Conservation (phyloP, 106 monocot species). For the Vanilla planifolia region DNA sequence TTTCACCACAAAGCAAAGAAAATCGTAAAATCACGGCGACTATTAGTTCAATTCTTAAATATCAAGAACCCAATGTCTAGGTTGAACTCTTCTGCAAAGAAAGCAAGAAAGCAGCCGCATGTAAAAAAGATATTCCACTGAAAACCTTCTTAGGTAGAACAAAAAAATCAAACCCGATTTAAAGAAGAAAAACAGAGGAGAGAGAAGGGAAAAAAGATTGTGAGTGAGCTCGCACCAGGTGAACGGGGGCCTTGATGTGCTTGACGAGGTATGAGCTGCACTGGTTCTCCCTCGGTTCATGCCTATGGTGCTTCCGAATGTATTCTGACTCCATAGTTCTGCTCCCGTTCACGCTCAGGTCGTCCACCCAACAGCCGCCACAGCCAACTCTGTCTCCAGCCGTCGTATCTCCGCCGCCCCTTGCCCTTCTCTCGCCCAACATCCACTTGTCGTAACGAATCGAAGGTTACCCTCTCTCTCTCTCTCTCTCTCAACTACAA, state of each 20-base stretch:
- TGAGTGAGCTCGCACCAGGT: slow-evolving; percentile 39
- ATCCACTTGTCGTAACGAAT: neutral
- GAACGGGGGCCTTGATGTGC: slow-evolving; percentile 52
- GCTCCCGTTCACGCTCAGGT: slow-evolving; percentile 11
- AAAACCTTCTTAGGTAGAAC: too few species aligned
- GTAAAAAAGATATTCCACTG: too few species aligned
- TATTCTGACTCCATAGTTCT: slow-evolving; percentile 28
- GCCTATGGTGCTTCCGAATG: slow-evolving; percentile 39
- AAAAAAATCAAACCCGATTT: too few species aligned
- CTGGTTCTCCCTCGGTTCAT: slow-evolving; percentile 36
- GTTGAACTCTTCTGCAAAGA: neutral
- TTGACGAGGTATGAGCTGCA: slow-evolving; percentile 45
- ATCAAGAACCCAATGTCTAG: too few species aligned
- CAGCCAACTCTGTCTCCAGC: neutral
- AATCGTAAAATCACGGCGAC: too few species aligned
- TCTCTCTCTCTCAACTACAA: neutral
- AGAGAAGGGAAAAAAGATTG: neutral
- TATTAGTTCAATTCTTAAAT: too few species aligned
- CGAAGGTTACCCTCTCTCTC: neutral
- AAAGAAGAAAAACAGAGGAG: too few species aligned
- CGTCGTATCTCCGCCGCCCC: neutral
- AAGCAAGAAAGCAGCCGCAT: neutral
- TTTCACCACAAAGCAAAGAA: too few species aligned
- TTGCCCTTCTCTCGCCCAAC: neutral
- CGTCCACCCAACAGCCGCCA: slow-evolving; percentile 17